Evolutionary conservation across 75 land plant genomes (phyloP).

Genomic region (Isoetes taiwanensis): DNA sequence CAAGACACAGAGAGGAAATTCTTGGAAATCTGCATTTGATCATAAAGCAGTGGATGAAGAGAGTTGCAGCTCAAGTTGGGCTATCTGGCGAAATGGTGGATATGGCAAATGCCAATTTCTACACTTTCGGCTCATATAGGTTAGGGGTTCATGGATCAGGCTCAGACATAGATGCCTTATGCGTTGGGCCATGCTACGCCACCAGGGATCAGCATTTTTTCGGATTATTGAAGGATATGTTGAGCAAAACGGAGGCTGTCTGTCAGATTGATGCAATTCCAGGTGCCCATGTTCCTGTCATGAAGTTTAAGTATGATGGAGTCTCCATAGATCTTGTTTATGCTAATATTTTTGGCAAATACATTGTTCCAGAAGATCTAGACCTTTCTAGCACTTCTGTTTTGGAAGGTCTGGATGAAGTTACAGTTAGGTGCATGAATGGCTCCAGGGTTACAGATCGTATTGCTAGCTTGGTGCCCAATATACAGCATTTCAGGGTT

Average conservation of each 20-base stretch:
- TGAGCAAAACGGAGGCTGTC: slow-evolving; percentile 19
- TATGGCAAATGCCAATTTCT: no score
- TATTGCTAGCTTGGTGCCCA: slow-evolving; percentile 34
- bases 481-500: slow-evolving; percentile 30
- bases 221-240: slow-evolving; percentile 28
- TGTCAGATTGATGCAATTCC: slow-evolving; percentile 32
- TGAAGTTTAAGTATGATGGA: slow-evolving; percentile 33
- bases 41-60: no score
- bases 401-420: slow-evolving; percentile 23
- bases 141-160: slow-evolving; percentile 39
- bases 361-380: slow-evolving; percentile 36
- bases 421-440: slow-evolving; percentile 31
- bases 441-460: slow-evolving; percentile 28
- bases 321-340: slow-evolving; percentile 36
- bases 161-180: slow-evolving; percentile 43
- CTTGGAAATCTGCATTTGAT: no score
- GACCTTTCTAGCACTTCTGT: slow-evolving; percentile 19
- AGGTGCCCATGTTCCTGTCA: slow-evolving; percentile 40
- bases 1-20: no score
- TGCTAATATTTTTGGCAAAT: slow-evolving; percentile 19
- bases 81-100: no score
- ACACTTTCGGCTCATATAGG: no score
- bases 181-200: slow-evolving; percentile 39
- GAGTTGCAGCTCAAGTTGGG: no score
- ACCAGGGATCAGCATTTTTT: slow-evolving; percentile 34